These are phyloP conservation scores for Thraustochytrium sp. DNA, from an alignment of 352 stramenopile species.

Conservation along the genomic window DNA sequence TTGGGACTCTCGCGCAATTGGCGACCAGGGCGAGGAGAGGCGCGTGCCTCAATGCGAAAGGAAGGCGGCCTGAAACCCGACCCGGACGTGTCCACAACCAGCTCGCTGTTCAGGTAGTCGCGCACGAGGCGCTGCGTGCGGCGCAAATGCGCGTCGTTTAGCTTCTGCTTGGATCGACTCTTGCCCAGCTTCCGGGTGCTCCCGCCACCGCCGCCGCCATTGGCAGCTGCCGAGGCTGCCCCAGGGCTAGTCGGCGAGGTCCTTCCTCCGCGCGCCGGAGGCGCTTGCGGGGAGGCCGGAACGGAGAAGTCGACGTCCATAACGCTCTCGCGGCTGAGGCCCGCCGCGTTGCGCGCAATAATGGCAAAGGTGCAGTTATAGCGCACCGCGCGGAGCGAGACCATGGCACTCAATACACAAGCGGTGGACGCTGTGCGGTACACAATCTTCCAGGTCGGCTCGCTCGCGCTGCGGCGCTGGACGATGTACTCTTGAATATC, in stretches of 20 bases:
- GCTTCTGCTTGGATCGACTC: too few species aligned
- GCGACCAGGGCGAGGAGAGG: too few species aligned
- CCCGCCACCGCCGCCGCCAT: too few species aligned
- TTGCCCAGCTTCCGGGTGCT: too few species aligned
- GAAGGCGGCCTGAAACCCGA: neutral
- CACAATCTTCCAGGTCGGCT: conserved; percentile 7
- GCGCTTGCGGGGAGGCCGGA: neutral
- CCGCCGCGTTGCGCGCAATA: neutral
- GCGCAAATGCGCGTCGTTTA: neutral
- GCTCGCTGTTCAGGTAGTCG: conserved; percentile 21
- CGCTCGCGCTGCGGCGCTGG: neutral
- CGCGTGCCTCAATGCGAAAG: neutral
- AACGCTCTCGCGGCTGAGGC: neutral
- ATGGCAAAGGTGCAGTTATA: conserved; percentile 24
- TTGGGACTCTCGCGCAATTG: neutral
- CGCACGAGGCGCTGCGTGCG: neutral
- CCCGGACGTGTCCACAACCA: neutral
- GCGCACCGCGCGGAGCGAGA: neutral
- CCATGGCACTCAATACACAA: conserved; percentile 22
- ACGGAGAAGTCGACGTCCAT: neutral
- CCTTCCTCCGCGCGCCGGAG: neutral
- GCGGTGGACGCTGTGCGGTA: neutral
- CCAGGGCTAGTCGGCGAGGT: neutral
- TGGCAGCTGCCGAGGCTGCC: too few species aligned
- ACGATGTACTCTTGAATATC: conserved; percentile 33